Evolutionary conservation across 768 basidiomycete genomes (phyloP).

Genomic region (Calocybe cyanea): DNA sequence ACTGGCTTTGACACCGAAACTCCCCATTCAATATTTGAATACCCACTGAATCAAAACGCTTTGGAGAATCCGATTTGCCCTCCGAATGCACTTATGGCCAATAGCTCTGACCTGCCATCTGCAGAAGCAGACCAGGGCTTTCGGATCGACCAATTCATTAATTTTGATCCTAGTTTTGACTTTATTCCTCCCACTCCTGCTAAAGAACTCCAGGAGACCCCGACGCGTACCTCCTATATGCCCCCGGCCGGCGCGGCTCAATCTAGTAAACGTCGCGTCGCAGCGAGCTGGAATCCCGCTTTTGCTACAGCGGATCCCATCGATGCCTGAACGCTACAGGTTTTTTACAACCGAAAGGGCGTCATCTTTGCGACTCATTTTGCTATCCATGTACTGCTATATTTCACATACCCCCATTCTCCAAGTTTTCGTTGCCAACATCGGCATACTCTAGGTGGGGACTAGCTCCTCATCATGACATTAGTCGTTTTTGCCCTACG

Average conservation of each 20-base stretch:
- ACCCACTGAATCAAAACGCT: neutral
- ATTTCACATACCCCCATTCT: slow-evolving; percentile 7
- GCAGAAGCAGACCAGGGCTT: slow-evolving; percentile 9
- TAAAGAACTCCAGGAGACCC: slow-evolving; percentile 15
- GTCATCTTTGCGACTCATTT: slow-evolving; percentile 4
- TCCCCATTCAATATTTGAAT: slow-evolving; percentile 5
- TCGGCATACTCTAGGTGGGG: slow-evolving; percentile 1
- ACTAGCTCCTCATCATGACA: slow-evolving; percentile 24
- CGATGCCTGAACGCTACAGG: slow-evolving; percentile 19
- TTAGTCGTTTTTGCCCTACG: slow-evolving; percentile 35
- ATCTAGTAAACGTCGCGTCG: slow-evolving; percentile 51
- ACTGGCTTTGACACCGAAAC: slow-evolving; percentile 1
- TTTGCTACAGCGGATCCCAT: slow-evolving; percentile 18
- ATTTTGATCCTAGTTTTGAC: slow-evolving; percentile 20
- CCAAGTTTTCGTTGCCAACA: slow-evolving; percentile 1
- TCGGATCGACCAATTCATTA: slow-evolving; percentile 31
- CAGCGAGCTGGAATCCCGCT: slow-evolving; percentile 41
- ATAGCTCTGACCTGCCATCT: slow-evolving; percentile 2
- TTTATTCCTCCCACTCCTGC: slow-evolving; percentile 10
- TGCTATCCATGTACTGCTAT: slow-evolving; percentile 14
- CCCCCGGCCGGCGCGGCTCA: slow-evolving; percentile 54
- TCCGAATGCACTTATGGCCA: slow-evolving; percentile 3
- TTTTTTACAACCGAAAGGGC: neutral
- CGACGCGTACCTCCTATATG: slow-evolving; percentile 32
- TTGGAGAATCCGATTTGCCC: slow-evolving; percentile 12